Evolutionary conservation across 306 rosid genomes (phyloP).

Genomic region (Betula pendula): DNA sequence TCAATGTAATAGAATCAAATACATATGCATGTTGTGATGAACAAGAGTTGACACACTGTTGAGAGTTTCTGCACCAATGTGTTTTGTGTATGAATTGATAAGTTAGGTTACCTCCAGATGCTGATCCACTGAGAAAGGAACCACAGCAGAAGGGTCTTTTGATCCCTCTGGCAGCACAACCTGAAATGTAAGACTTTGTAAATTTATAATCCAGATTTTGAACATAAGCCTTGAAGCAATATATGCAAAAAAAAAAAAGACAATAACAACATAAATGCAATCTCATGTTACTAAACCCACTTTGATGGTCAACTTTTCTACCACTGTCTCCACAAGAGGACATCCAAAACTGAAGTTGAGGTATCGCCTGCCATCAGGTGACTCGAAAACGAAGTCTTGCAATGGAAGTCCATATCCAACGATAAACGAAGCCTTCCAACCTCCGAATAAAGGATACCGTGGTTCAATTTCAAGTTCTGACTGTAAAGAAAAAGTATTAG

Average conservation of each 20-base stretch:
- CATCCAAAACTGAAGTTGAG: conserved; percentile 96
- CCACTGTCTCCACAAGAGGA: conserved; percentile 77
- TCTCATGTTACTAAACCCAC: conserved; percentile 44
- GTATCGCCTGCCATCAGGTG: conserved; percentile 85
- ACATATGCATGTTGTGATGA: not conserved
- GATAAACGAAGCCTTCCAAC: conserved; percentile 92
- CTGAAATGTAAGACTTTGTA: conserved; percentile 44
- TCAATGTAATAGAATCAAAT: not conserved
- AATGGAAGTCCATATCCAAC: conserved; percentile 88
- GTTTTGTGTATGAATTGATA: not conserved
- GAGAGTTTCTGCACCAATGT: conserved; percentile 3
- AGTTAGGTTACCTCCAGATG: conserved; percentile 63
- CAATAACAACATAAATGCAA: conserved; percentile 22
- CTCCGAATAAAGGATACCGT: conserved; percentile 95
- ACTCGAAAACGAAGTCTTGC: conserved; percentile 94
- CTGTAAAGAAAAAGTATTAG: conserved; percentile 49
- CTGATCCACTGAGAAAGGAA: conserved; percentile 83
- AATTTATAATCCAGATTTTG: conserved; percentile 21
- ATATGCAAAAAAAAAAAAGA: conserved; percentile 24
- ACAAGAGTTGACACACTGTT: conserved; percentile 2
- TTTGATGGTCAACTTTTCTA: conserved; percentile 77
- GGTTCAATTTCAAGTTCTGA: conserved; percentile 98
- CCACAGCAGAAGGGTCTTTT: conserved; percentile 64
- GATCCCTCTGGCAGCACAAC: conserved; percentile 97
- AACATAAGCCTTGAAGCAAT: conserved; percentile 11